Evolutionary conservation across 164 flowering plant genomes (phyloP).

Genomic region (Vitis rupestris): DNA sequence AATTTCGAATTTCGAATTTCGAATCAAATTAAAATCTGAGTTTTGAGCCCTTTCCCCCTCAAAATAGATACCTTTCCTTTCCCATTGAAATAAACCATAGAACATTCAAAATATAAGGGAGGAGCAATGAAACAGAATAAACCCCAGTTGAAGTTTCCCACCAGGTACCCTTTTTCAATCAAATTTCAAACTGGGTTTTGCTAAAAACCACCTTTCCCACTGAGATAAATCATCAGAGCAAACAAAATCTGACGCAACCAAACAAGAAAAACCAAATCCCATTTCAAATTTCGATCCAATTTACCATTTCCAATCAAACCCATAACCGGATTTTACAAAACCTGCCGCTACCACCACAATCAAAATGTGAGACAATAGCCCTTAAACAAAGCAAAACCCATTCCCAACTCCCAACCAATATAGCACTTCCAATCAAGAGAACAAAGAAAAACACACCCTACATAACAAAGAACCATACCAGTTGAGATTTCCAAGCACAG

Average conservation of each 20-base stretch:
- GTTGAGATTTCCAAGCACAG: slow-evolving; percentile 11
- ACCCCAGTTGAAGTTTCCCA: not conserved
- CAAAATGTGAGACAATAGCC: not conserved
- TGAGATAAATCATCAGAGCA: not conserved
- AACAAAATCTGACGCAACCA: not conserved
- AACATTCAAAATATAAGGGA: not conserved
- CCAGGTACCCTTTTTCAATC: not conserved
- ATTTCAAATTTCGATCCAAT: not conserved
- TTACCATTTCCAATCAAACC: not conserved
- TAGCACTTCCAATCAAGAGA: slow-evolving; percentile 1
- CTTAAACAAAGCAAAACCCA: not conserved
- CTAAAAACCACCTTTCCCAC: not conserved
- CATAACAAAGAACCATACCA: slow-evolving; percentile 11
- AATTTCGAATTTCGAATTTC: no score
- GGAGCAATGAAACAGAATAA: not conserved
- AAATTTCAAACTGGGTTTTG: not conserved
- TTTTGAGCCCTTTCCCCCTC: no score
- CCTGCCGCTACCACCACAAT: not conserved
- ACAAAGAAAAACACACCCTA: slow-evolving; percentile 7
- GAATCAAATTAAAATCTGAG: no score
- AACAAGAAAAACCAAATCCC: not conserved
- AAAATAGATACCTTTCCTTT: no score
- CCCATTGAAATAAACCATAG: no score
- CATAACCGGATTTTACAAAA: not conserved
- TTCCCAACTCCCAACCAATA: not conserved